Evolutionary conservation across 2,329 filamentous ascomycete species (phyloP).

Genomic region (Geoglossum cookeanum): DNA sequence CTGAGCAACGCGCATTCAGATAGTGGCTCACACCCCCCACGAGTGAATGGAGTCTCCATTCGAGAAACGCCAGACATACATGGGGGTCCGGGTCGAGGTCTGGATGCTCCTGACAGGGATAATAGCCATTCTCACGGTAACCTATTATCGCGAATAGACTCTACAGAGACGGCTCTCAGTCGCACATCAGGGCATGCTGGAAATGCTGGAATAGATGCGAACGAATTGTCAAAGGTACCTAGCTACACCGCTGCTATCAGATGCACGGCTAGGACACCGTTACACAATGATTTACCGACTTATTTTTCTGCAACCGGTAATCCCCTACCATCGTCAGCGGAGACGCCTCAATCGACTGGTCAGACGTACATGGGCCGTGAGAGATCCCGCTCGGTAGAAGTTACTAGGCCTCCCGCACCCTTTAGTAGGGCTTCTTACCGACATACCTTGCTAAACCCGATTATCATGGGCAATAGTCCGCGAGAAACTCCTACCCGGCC

Average conservation of each 20-base stretch:
- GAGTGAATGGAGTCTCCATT: background rate
- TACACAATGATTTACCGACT: slow-evolving; percentile 9
- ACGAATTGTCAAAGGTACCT: slow-evolving; percentile 27
- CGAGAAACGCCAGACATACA: background rate
- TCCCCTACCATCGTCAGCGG: background rate
- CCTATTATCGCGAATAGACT: slow-evolving; percentile 17
- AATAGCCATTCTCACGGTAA: slow-evolving; percentile 1
- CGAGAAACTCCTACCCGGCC: background rate
- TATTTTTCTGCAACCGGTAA: slow-evolving; percentile 5
- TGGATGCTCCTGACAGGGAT: background rate
- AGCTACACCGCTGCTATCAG: slow-evolving; percentile 22
- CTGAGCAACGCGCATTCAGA: slow-evolving; percentile 4
- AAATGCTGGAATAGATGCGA: slow-evolving; percentile 25
- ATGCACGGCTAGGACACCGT: slow-evolving; percentile 5
- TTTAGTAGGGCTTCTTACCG: too few relatives aligned
- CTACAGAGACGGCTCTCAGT: slow-evolving; percentile 13
- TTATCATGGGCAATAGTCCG: too few relatives aligned
- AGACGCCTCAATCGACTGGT: background rate
- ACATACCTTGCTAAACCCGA: too few relatives aligned
- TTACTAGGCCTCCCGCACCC: too few relatives aligned
- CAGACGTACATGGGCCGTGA: background rate
- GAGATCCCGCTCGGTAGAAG: background rate
- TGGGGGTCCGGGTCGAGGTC: background rate
- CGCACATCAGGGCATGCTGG: slow-evolving; percentile 11
- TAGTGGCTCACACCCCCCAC: background rate